A percentile compares a stretch with the other conserved stretches of the same genome.
Conservation (phyloP, 345 rosid species). For the Syzygium oleosum region DNA sequence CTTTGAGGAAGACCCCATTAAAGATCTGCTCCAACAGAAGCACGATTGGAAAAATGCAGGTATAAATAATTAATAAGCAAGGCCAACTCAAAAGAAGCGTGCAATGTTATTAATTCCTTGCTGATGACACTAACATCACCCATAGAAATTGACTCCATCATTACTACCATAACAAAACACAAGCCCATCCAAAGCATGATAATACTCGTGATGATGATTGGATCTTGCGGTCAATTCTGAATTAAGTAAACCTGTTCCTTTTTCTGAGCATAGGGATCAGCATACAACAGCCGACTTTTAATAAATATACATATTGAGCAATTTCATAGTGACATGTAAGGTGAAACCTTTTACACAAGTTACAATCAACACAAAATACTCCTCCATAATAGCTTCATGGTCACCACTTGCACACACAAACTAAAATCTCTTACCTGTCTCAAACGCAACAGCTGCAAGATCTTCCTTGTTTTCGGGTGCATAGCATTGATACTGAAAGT, state of each 20-base stretch:
- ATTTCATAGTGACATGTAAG: background rate
- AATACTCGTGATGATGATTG: background rate
- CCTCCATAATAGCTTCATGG: background rate
- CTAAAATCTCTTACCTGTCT: conserved; percentile 50
- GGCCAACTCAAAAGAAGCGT: background rate
- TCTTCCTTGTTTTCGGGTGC: conserved; percentile 77
- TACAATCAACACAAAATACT: background rate
- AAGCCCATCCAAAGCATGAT: background rate
- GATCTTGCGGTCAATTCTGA: background rate
- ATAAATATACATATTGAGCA: background rate
- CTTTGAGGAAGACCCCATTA: conserved; percentile 88
- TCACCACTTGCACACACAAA: background rate
- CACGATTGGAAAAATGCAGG: background rate
- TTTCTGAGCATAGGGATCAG: background rate
- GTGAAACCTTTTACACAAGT: background rate
- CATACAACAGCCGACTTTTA: background rate
- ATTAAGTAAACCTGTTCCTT: background rate
- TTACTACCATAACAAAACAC: background rate
- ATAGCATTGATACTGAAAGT: conserved; percentile 73
- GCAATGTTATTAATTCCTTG: background rate
- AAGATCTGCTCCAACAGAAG: conserved; percentile 46
- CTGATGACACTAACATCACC: background rate
- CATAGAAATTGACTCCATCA: background rate
- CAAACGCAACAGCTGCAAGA: conserved; percentile 87
- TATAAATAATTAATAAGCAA: background rate